A percentile compares a stretch with the other conserved stretches of the same genome.
phyloP scores from a whole-genome alignment of 345 rosid genomes.

The Psidium guajava region DNA sequence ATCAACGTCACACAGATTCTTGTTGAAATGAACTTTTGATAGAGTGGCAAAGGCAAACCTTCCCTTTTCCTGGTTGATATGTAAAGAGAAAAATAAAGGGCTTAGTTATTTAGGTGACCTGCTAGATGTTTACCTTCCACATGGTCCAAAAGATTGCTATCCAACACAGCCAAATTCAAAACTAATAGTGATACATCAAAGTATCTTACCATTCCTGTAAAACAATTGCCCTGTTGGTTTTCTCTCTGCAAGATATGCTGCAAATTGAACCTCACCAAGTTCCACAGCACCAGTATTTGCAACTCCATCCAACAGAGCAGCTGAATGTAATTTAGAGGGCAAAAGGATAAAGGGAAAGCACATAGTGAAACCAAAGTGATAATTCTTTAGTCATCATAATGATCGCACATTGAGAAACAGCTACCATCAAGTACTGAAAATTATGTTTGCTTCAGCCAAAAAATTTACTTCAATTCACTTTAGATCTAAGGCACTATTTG shows the following conservation, averaged over 20 bases:
- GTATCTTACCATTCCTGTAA: slow-evolving; percentile 59
- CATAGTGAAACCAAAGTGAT: not conserved
- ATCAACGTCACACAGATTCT: not conserved
- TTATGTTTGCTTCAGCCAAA: not conserved
- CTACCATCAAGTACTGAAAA: not conserved
- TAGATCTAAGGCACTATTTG: not conserved
- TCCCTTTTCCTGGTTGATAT: not conserved
- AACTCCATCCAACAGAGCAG: slow-evolving; percentile 60
- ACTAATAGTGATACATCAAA: not conserved
- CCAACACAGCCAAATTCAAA: not conserved
- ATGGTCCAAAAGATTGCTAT: not conserved
- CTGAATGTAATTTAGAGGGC: slow-evolving; percentile 22
- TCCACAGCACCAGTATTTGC: slow-evolving; percentile 72
- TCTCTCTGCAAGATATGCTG: slow-evolving; percentile 70
- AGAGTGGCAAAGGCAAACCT: not conserved
- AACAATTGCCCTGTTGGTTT: slow-evolving; percentile 60
- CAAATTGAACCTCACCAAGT: slow-evolving; percentile 59
- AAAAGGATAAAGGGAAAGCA: not conserved
- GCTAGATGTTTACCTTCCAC: not conserved
- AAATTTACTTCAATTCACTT: not conserved
- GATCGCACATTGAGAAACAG: not conserved
- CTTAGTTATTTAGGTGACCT: not conserved
- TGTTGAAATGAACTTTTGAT: not conserved
- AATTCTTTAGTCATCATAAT: not conserved
- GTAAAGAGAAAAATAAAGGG: not conserved